A percentile compares a stretch with the other conserved stretches of the same genome.
phyloP scores from a whole-genome alignment of 2,329 filamentous ascomycete genomes.

The Aureobasidium sp. region DNA sequence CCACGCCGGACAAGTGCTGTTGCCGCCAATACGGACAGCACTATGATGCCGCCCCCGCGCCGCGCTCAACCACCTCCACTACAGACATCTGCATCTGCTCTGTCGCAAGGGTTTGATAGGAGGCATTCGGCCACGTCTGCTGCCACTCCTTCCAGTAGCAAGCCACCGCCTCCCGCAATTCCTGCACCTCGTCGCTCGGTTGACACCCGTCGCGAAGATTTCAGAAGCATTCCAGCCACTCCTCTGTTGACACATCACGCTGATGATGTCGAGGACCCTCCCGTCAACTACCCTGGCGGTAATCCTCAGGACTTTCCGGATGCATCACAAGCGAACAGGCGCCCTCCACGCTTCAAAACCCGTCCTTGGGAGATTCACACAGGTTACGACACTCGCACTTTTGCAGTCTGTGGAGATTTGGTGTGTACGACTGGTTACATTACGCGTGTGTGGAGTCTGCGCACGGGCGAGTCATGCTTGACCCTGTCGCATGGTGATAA shows the following conservation, averaged over 20 bases:
- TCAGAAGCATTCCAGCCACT: constrained; percentile 8
- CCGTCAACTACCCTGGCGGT: constrained; percentile 14
- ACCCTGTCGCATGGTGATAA: constrained; percentile 79
- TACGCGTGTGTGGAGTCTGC: constrained; percentile 80
- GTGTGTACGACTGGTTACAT: constrained; percentile 81
- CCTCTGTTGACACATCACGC: constrained; percentile 33
- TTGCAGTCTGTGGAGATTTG: constrained; percentile 82
- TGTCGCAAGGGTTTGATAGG: constrained; percentile 25
- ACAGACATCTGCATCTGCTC: constrained; percentile 22
- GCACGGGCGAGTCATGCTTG: constrained; percentile 74
- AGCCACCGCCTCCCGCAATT: constrained; percentile 25
- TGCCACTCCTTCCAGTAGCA: constrained; percentile 10
- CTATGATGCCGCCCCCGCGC: constrained; percentile 7
- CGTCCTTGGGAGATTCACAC: constrained; percentile 71
- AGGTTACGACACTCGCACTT: constrained; percentile 77
- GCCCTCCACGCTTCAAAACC: constrained; percentile 67
- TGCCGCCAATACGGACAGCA: background rate
- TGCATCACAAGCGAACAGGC: constrained; percentile 72
- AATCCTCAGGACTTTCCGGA: constrained; percentile 63
- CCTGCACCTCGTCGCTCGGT: constrained; percentile 28
- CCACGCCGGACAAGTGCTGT: constrained; percentile 1
- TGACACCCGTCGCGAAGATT: constrained; percentile 17
- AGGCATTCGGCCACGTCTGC: constrained; percentile 13
- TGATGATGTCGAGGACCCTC: constrained; percentile 18
- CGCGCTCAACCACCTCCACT: constrained; percentile 10